Evolutionary conservation across 139 green algal species (phyloP), one percentile per base, ranked within the genome.

Genomic region (Micractinium sp.): DNA sequence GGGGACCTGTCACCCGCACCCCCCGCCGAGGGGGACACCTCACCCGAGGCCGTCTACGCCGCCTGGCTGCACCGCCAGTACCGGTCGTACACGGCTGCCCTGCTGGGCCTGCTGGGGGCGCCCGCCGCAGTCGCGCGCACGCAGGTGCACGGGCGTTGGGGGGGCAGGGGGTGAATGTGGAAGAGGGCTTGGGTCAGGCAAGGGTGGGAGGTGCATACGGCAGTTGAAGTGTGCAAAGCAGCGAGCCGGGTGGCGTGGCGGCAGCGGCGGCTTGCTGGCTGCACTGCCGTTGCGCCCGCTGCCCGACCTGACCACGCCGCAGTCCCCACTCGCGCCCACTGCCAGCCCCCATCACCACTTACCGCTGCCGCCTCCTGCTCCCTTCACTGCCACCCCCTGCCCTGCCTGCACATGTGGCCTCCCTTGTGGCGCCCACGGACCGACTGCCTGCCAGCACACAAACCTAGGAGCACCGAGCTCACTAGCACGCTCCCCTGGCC

Each of bases 41-140:
- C 56, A 3, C 60, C 82, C 9, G 41, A 73, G 5, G 71, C 63
- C 12, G 88, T 85, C 29, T 91, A 80, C 36, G 63, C 73, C 27
- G 47, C 71, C 33, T 93, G 90, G 90, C 81, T 93, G 31, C 53
- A 74, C 27, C 86, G 87, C n/a, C 87, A 91, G 77, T 89, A 89
- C 56, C 36, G 31, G 1, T 63, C 82, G 19, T 93, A 75, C 76
- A 36, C 38, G 20, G 73, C 80, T 16, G 36, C 47, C 16, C 82
- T 91, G 53, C 73, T 93, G 82, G 0, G 31, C 47, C 71, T 87
- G 61, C 76, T 91, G 86, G 39, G 69, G 25, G 19, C 29, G 1
- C 19, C n/a, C 19, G 89, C 35, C 19, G 67, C 38, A 4, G 79
- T 73, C 14, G 27, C 82, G 23, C 82, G 82, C 63, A 77, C 82